Evolutionary conservation across 805 yeast species (phyloP).

Genomic region (Pichia cephalocereana): DNA sequence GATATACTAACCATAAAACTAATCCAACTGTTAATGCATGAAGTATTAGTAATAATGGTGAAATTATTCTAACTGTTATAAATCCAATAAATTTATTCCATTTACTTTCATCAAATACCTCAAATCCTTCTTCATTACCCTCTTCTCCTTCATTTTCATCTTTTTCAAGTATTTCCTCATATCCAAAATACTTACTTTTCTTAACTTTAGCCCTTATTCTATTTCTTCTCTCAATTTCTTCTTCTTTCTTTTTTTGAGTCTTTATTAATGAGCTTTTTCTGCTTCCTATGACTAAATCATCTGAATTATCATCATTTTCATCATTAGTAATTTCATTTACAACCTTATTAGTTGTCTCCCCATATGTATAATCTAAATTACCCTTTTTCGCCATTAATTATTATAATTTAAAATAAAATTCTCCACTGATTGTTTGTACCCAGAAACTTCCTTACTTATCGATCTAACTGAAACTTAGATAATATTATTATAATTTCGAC

Average conservation of each 20-base stretch:
- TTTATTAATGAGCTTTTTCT: neutral
- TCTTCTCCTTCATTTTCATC: neutral
- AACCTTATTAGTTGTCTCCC: too few relatives aligned
- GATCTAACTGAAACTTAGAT: too few relatives aligned
- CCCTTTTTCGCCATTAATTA: too few relatives aligned
- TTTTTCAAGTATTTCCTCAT: slow-evolving; percentile 4
- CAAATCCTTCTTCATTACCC: slow-evolving; percentile 6
- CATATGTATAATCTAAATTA: too few relatives aligned
- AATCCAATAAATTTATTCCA: slow-evolving; percentile 23
- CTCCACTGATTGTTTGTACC: too few relatives aligned
- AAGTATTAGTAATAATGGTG: slow-evolving; percentile 20
- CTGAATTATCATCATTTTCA: neutral
- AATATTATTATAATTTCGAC: too few relatives aligned
- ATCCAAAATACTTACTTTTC: slow-evolving; percentile 8
- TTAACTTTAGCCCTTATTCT: neutral
- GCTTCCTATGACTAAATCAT: neutral
- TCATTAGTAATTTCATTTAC: too few relatives aligned
- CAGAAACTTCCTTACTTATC: too few relatives aligned
- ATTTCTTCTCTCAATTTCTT: neutral
- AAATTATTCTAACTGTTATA: slow-evolving; percentile 15
- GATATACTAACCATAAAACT: slow-evolving; percentile 14
- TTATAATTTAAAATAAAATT: too few relatives aligned
- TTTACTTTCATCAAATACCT: slow-evolving; percentile 13
- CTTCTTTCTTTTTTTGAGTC: neutral
- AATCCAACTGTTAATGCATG: slow-evolving; percentile 16